Base-by-base conservation (phyloP, 331 rosid genomes). In the Prunus yedoensis region DNA sequence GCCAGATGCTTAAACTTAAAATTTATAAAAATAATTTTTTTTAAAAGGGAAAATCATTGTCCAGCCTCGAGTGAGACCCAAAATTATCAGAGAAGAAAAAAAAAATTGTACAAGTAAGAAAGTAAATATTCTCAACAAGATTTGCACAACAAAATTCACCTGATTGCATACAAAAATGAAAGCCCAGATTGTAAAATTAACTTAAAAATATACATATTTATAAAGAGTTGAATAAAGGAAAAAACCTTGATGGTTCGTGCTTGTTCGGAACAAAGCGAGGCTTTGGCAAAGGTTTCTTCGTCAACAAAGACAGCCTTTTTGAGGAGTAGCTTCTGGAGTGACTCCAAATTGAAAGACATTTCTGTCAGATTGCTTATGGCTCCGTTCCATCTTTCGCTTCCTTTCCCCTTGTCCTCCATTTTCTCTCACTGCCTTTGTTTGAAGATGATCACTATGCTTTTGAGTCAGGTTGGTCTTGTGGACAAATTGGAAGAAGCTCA, bases 251-350 rank as follows among this genome's bases (percentile, higher is more conserved):
- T 90, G 71, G 91, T 78, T 25, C 99, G 94, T 30, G 93, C 91
- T 84, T 94, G 99, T 46, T 94, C 91, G 25, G 99, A 87, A 79
- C 83, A 81, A 81, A 90, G 90, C 32, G 97, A 94, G 73, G 97
- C 99, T 84, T 87, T 90, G 73, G 92, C 66, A 70, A 89, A 94
- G 61, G 96, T 88, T 32, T 94, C 93, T 18, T 90, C 90, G 69
- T 94, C 99, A 43, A 92, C 96, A 78, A 92, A 92, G 46, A 94
- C 94, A 0, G 99, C 88, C 80, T 92, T 94, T 84, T 89, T 89
- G 78, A 90, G 91, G n/a, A 94, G 89, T 54, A 94, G 79, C 80
- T 92, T 94, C 54, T 94, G 96, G 23, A 94, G 96, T 0, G 96
- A 94, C 5, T 90, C 99, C 17, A 92, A 83, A 77, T 88, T 92